Evolutionary conservation across 2,329 filamentous ascomycete species (phyloP).

Genomic region (Paraphaeosphaeria sporulosa): DNA sequence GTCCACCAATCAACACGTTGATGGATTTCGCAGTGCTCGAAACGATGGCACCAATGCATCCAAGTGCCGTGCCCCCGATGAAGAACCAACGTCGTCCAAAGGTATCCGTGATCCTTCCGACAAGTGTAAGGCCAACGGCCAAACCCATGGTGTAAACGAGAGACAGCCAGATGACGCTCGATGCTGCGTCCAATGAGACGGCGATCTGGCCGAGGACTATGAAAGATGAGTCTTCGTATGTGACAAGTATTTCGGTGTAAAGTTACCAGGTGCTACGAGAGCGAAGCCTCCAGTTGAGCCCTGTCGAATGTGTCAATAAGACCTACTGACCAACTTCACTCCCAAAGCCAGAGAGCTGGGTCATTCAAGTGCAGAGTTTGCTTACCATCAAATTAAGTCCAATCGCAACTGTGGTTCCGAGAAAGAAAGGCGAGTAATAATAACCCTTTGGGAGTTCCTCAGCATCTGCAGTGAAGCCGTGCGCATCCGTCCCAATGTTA

Average conservation of each 20-base stretch:
- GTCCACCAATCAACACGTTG: slow-evolving; percentile 16
- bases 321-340: background rate
- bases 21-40: background rate
- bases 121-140: slow-evolving; percentile 21
- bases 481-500: slow-evolving; percentile 8
- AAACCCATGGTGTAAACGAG: slow-evolving; percentile 24
- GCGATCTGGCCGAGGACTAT: slow-evolving; percentile 7
- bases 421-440: slow-evolving; percentile 48
- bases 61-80: slow-evolving; percentile 36
- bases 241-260: too few species aligned
- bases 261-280: slow-evolving; percentile 14
- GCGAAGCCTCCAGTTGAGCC: slow-evolving; percentile 22
- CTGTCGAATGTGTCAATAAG: slow-evolving; percentile 1
- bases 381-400: slow-evolving; percentile 18
- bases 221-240: too few species aligned
- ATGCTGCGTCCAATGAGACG: background rate
- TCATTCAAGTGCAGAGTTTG: background rate
- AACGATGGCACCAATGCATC: background rate
- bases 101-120: slow-evolving; percentile 33
- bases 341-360: background rate
- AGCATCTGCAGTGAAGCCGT: slow-evolving; percentile 50
- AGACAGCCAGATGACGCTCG: slow-evolving; percentile 20
- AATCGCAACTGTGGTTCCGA: slow-evolving; percentile 45
- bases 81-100: slow-evolving; percentile 44
- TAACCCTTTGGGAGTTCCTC: slow-evolving; percentile 50